A percentile compares a stretch with the other conserved stretches of the same genome.
These are phyloP conservation scores for Colletotrichum theobromicola DNA, from an alignment of 2,329 filamentous ascomycete species.

Conservation along the genomic window DNA sequence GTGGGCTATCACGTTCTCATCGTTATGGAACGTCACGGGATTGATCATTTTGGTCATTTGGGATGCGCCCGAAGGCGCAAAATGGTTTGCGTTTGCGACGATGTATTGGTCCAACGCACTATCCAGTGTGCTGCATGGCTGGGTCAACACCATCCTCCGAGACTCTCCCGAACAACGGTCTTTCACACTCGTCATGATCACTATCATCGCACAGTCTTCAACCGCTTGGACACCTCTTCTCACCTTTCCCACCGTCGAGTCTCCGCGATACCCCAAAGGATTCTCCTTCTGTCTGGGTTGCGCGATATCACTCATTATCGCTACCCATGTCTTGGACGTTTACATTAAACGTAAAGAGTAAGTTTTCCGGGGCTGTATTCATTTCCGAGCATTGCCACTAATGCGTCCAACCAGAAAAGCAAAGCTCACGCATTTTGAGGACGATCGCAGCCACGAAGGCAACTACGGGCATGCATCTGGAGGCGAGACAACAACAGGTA, in stretches of 20 bases:
- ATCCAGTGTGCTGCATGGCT: conserved; percentile 15
- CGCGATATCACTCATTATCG: conserved; percentile 10
- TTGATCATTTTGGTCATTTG: conserved; percentile 53
- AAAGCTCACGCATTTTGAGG: not conserved
- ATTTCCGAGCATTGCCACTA: not conserved
- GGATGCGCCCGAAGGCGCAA: conserved; percentile 58
- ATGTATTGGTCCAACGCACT: conserved; percentile 18
- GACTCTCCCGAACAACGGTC: conserved; percentile 15
- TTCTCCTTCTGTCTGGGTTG: conserved; percentile 41
- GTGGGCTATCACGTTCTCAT: conserved; percentile 37
- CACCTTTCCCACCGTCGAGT: conserved; percentile 51
- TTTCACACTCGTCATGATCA: conserved; percentile 17
- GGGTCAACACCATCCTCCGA: conserved; percentile 16
- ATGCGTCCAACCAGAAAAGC: not conserved
- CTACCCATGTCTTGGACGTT: conserved; percentile 14
- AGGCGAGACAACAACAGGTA: not conserved
- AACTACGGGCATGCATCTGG: not conserved
- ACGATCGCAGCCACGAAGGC: not conserved
- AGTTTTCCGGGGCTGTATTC: not conserved
- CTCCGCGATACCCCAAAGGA: conserved; percentile 47
- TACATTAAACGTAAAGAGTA: conserved; percentile 23
- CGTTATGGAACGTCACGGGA: conserved; percentile 9
- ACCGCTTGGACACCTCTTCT: conserved; percentile 61
- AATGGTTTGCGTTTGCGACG: conserved; percentile 58
- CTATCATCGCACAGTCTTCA: conserved; percentile 55